These are phyloP conservation scores for Yamadazyma laniorum DNA, from an alignment of 805 yeast genomes.

Conservation along the genomic window DNA sequence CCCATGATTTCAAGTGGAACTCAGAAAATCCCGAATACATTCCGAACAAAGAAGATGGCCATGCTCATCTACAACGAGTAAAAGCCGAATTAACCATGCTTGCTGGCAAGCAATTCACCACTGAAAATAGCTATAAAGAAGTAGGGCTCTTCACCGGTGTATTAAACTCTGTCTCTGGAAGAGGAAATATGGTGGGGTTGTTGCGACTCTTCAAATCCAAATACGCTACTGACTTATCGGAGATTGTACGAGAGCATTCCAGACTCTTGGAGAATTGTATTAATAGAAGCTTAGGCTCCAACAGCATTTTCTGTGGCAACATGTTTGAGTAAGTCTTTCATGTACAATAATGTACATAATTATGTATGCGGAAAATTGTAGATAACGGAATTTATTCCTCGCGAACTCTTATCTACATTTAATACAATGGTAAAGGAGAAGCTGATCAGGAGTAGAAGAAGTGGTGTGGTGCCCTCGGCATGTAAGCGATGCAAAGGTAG, in stretches of 20 bases:
- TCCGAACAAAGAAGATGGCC: conserved; percentile 12
- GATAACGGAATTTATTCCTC: background rate
- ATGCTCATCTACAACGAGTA: conserved; percentile 9
- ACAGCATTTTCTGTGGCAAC: conserved; percentile 7
- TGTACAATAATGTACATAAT: conserved; percentile 1
- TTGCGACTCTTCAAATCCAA: conserved; percentile 10
- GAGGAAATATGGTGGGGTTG: conserved; percentile 14
- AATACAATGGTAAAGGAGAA: background rate
- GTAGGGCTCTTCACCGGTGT: conserved; percentile 11
- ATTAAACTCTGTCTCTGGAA: conserved; percentile 7
- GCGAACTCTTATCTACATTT: background rate
- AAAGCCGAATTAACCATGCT: conserved; percentile 10
- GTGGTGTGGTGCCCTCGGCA: background rate
- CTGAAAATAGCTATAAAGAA: conserved; percentile 8
- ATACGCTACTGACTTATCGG: conserved; percentile 11
- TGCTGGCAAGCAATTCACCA: conserved; percentile 11
- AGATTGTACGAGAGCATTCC: conserved; percentile 16
- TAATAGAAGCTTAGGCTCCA: conserved; percentile 13
- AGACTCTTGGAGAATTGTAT: conserved; percentile 14
- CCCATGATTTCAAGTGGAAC: conserved; percentile 5
- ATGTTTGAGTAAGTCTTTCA: conserved; percentile 12
- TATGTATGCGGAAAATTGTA: background rate
- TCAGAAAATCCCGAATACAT: conserved; percentile 4
- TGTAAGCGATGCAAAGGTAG: conserved; percentile 2
- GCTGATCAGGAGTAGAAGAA: background rate